These are phyloP conservation scores for Datisca glomerata DNA, from an alignment of 306 rosid species.

Conservation along the genomic window DNA sequence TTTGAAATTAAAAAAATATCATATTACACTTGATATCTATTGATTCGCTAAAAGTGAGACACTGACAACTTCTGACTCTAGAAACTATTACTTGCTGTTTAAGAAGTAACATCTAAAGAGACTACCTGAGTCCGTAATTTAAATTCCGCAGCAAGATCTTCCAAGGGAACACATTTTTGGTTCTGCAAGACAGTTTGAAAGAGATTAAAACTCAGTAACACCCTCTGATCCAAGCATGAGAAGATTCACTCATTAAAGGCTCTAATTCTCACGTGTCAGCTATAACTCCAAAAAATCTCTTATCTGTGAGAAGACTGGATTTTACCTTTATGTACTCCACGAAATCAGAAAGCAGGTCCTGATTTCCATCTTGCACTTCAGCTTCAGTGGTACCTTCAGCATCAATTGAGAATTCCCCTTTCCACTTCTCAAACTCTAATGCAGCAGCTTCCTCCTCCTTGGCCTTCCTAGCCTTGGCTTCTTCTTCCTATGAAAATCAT, in stretches of 20 bases:
- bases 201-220: neutral
- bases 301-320: slow-evolving; percentile 1
- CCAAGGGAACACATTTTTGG: slow-evolving; percentile 84
- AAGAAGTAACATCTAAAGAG: neutral
- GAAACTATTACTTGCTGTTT: too few relatives aligned
- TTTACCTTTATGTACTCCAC: slow-evolving; percentile 82
- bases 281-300: too few relatives aligned
- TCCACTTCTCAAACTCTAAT: slow-evolving; percentile 94
- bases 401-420: slow-evolving; percentile 86
- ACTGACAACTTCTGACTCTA: too few relatives aligned
- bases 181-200: slow-evolving; percentile 36
- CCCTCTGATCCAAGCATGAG: too few relatives aligned
- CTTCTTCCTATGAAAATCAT: slow-evolving; percentile 70
- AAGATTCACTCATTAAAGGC: too few relatives aligned
- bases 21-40: too few relatives aligned
- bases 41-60: too few relatives aligned
- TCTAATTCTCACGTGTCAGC: too few relatives aligned
- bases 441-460: slow-evolving; percentile 97
- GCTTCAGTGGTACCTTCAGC: slow-evolving; percentile 81
- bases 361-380: slow-evolving; percentile 60
- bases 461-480: slow-evolving; percentile 76
- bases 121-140: slow-evolving; percentile 85
- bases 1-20: neutral
- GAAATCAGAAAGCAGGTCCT: slow-evolving; percentile 65
- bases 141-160: slow-evolving; percentile 95